A percentile compares a stretch with the other conserved stretches of the same genome.
Evolutionary conservation across 2,329 filamentous ascomycete genomes (phyloP).

Genomic region (Gnomoniopsis sp.): DNA sequence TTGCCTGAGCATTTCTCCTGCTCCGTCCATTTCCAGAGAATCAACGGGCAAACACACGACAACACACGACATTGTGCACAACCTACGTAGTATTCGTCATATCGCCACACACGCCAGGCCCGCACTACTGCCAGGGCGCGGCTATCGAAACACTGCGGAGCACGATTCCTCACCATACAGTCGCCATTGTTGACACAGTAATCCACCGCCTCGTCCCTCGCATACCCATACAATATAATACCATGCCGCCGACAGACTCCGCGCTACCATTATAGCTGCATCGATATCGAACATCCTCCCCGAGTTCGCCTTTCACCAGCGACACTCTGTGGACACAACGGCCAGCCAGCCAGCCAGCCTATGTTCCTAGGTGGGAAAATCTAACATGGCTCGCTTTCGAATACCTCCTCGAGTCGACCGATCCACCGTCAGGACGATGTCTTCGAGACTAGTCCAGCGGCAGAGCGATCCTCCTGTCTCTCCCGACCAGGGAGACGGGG

Average conservation of each 20-base stretch:
- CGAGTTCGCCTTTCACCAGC: background rate
- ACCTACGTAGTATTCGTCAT: too few relatives aligned
- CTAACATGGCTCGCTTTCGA: background rate
- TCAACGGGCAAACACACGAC: too few relatives aligned
- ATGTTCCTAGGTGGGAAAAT: background rate
- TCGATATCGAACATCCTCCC: background rate
- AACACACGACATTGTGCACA: too few relatives aligned
- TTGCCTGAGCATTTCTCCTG: too few relatives aligned
- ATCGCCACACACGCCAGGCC: background rate
- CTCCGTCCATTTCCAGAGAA: too few relatives aligned
- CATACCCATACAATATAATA: background rate
- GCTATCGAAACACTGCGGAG: background rate
- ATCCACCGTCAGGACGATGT: background rate
- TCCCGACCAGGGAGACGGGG: background rate
- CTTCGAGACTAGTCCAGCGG: background rate
- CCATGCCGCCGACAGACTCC: background rate
- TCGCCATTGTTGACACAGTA: background rate
- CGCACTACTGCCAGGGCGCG: background rate
- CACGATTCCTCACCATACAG: too few relatives aligned
- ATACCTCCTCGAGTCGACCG: background rate
- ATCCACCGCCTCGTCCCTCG: background rate
- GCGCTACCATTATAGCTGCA: background rate
- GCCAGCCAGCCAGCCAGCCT: background rate
- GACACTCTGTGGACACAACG: too few relatives aligned
- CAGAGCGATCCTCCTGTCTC: background rate